A percentile compares a stretch with the other conserved stretches of the same genome.
Conservation (phyloP, 73 alveolate genomes). For the Paramecium biaurelia region DNA sequence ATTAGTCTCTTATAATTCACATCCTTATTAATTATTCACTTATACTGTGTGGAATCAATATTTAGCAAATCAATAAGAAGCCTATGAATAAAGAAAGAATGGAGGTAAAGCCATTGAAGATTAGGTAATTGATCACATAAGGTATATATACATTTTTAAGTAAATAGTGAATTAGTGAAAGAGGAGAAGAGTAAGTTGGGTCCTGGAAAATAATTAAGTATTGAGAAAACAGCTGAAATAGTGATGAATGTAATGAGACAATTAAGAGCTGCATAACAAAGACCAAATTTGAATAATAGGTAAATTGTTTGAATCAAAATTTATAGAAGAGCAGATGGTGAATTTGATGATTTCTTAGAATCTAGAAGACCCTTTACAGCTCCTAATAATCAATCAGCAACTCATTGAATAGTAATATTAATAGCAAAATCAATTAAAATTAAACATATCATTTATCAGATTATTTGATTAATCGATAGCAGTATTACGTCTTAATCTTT, state of each 20-base stretch:
- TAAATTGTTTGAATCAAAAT: not conserved
- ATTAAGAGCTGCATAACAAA: slow-evolving; percentile 47
- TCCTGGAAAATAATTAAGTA: slow-evolving; percentile 46
- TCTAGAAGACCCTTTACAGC: slow-evolving; percentile 58
- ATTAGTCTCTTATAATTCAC: slow-evolving; percentile 56
- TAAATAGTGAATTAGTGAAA: slow-evolving; percentile 24
- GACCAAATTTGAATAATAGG: slow-evolving; percentile 46
- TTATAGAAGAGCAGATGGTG: slow-evolving; percentile 58
- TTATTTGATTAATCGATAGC: not conserved
- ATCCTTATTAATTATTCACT: slow-evolving; percentile 62
- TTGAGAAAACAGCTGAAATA: slow-evolving; percentile 58
- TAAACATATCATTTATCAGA: not conserved
- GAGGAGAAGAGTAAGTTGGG: slow-evolving; percentile 58
- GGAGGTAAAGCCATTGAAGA: slow-evolving; percentile 58
- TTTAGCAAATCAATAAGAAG: slow-evolving; percentile 57
- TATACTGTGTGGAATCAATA: slow-evolving; percentile 50
- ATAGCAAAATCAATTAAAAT: not conserved
- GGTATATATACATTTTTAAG: slow-evolving; percentile 1
- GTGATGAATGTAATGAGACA: slow-evolving; percentile 59
- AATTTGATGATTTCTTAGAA: slow-evolving; percentile 63
- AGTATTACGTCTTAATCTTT: not conserved
- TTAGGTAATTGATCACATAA: slow-evolving; percentile 45
- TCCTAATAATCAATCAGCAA: slow-evolving; percentile 54
- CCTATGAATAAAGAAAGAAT: slow-evolving; percentile 56
- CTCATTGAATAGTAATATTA: slow-evolving; percentile 49